Evolutionary conservation across 495 filamentous ascomycete species (phyloP).

Genomic region (Schizothecium vesticola): DNA sequence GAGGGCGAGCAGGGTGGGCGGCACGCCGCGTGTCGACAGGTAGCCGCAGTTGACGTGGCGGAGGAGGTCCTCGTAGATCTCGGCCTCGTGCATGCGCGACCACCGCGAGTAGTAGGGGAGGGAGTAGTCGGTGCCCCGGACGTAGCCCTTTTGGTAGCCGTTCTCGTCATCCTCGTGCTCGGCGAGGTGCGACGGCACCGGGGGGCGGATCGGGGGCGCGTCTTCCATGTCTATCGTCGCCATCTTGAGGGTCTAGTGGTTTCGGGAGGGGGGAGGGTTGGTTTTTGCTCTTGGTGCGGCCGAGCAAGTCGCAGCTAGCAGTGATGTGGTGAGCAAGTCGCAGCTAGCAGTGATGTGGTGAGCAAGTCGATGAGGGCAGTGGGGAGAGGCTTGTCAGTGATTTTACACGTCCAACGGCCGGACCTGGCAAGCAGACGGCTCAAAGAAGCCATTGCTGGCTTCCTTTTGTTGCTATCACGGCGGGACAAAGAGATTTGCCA

Average conservation of each 20-base stretch:
- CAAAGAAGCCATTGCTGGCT: not conserved
- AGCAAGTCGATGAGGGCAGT: not conserved
- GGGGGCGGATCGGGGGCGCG: not conserved
- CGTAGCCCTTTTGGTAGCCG: slow-evolving; percentile 49
- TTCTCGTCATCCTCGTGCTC: slow-evolving; percentile 28
- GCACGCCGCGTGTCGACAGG: slow-evolving; percentile 39
- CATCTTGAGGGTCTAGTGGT: not conserved
- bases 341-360: not conserved
- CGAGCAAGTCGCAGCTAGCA: not conserved
- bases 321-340: not conserved
- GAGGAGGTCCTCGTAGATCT: slow-evolving; percentile 24
- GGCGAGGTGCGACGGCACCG: slow-evolving; percentile 20
- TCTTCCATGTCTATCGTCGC: not conserved
- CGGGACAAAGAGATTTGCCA: not conserved
- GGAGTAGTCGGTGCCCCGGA: slow-evolving; percentile 29
- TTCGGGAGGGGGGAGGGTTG: too few species aligned
- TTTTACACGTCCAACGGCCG: not conserved
- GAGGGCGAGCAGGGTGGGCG: slow-evolving; percentile 46
- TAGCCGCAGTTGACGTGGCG: slow-evolving; percentile 47
- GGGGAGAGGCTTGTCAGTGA: not conserved
- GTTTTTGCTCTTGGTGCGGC: not conserved
- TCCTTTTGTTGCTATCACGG: not conserved
- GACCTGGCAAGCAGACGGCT: not conserved
- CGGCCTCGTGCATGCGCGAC: slow-evolving; percentile 19
- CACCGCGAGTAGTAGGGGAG: slow-evolving; percentile 29